Conservation (phyloP, 352 stramenopile species). For the Phytopythium chamaehyphon region DNA sequence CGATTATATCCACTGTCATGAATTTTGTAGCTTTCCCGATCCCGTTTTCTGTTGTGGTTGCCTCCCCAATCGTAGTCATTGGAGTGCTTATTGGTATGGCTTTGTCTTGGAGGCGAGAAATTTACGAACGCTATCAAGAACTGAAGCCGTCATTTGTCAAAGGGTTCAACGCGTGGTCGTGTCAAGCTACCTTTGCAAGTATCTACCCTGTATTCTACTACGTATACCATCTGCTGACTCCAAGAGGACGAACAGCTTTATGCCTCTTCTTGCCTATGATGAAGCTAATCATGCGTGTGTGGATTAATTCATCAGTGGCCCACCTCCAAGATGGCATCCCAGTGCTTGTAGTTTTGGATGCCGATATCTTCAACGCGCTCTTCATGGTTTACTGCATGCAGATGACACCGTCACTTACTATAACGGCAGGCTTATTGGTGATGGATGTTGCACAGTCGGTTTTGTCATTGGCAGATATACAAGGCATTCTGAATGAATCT, state of each 20-base stretch:
- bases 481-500: neutral
- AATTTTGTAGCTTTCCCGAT: constrained; percentile 9
- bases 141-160: constrained; percentile 6
- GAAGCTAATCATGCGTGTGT: constrained; percentile 28
- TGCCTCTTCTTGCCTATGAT: constrained; percentile 24
- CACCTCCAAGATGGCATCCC: constrained; percentile 21
- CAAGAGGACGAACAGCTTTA: constrained; percentile 6
- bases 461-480: constrained; percentile 13
- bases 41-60: constrained; percentile 15
- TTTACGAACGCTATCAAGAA: constrained; percentile 7
- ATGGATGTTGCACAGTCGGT: constrained; percentile 17
- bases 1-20: constrained; percentile 4
- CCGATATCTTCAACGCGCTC: constrained; percentile 36
- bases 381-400: constrained; percentile 31
- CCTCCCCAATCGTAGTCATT: constrained; percentile 9
- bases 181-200: constrained; percentile 9
- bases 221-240: constrained; percentile 10
- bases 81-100: constrained; percentile 8
- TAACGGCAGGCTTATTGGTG: constrained; percentile 14
- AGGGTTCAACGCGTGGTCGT: constrained; percentile 14
- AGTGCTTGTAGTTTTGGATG: constrained; percentile 20
- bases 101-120: constrained; percentile 8
- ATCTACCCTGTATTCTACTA: constrained; percentile 17
- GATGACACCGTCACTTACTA: constrained; percentile 11
- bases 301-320: constrained; percentile 10